Evolutionary conservation across 2,329 filamentous ascomycete species (phyloP), one percentile per base, ranked within the genome.

Genomic region (Fusarium humuli): DNA sequence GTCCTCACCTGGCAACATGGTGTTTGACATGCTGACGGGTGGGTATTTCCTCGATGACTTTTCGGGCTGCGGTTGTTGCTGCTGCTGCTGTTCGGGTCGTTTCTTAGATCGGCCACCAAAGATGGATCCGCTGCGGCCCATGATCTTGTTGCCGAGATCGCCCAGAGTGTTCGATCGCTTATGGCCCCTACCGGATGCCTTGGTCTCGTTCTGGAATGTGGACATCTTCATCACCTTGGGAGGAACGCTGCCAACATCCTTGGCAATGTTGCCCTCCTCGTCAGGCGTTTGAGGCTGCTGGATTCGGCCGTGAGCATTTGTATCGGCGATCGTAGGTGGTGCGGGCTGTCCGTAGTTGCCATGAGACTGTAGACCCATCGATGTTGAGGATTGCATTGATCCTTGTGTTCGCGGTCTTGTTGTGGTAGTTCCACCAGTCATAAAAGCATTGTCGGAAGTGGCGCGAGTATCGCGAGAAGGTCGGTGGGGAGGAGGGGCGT

Each of bases 271-370:
- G 55, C 88, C 85, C 22, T 91, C 92, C 32, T 95, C 94, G 70
- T 88, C 89, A 5, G 60, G 66, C 41, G 74, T 77, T 2, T 74
- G 72, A 75, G 92, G 92, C 78, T 97, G 95, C 71, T 96, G 92
- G 75, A 98, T 94, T 69, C 92, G 92, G 69, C 94, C 95, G 79
- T 97, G 92, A 6, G 88, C 94, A 79, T 96, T 97, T 55, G 94
- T 96, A 73, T 92, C 91, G 50, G 94, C 94, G 65, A 98, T 91
- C 49, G 94, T 90, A 30, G 96, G 94, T 58, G 94, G 93, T 47
- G 91, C 91, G 50, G 95, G 96, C 80, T 97, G 93, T 70, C 93
- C 93, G 79, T 98, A 98, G 49, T 78, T 81, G 52, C 61, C 92
- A 91, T 78, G 92, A 87, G 89, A 71, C 77, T 82, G 77, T 37